These are phyloP conservation scores for Adansonia grandidieri DNA, from an alignment of 441 rosid species.

Conservation along the genomic window DNA sequence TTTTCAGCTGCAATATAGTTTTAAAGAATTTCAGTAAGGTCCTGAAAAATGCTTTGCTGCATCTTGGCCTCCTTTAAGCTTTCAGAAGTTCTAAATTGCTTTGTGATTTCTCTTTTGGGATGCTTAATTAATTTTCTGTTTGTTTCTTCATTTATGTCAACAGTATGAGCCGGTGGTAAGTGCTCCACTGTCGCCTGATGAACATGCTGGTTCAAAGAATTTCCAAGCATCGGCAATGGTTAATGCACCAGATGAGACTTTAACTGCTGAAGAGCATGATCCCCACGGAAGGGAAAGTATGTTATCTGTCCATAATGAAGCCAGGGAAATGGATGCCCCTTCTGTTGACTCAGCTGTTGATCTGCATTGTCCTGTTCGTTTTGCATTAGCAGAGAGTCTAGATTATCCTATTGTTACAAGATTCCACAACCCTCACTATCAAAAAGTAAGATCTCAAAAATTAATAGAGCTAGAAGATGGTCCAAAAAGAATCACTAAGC, in stretches of 20 bases:
- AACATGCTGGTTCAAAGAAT: constrained; percentile 7
- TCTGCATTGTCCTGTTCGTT: background rate
- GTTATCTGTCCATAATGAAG: background rate
- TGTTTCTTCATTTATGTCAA: background rate
- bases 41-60: background rate
- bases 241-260: background rate
- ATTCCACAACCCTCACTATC: background rate
- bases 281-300: background rate
- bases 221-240: background rate
- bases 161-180: constrained; percentile 4
- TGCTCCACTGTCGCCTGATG: background rate
- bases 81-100: constrained; percentile 11
- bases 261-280: background rate
- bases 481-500: constrained; percentile 17
- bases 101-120: background rate
- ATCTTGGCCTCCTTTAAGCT: constrained; percentile 8
- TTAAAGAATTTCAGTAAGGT: background rate
- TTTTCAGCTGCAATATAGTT: background rate
- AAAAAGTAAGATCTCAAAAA: background rate
- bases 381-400: background rate
- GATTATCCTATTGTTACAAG: background rate
- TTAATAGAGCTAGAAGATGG: background rate
- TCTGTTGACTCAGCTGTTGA: constrained; percentile 9
- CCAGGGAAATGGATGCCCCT: background rate
- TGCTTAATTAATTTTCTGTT: background rate